Evolutionary conservation across 805 yeast species (phyloP).

Genomic region (Ogataea populi-albae): DNA sequence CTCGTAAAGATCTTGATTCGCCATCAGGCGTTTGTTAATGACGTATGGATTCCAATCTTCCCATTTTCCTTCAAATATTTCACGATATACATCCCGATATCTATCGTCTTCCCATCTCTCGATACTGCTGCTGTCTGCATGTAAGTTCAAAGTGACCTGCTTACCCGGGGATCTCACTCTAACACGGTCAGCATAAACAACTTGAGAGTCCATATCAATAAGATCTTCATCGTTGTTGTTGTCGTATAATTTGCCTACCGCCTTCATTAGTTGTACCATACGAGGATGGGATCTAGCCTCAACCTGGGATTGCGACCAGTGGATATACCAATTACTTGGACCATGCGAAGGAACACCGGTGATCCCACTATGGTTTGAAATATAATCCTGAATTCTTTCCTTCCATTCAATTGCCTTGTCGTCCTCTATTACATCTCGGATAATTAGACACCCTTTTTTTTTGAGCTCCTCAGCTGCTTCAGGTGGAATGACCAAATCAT

Average conservation of each 20-base stretch:
- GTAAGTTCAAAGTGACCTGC: constrained; percentile 35
- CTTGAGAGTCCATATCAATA: constrained; percentile 32
- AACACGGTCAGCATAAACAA: constrained; percentile 42
- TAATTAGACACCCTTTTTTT: constrained; percentile 30
- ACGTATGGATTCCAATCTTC: constrained; percentile 42
- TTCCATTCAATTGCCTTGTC: constrained; percentile 25
- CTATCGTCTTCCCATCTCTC: constrained; percentile 46
- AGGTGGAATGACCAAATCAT: constrained; percentile 9
- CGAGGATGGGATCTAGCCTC: constrained; percentile 39
- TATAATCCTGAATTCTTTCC: constrained; percentile 21
- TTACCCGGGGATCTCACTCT: constrained; percentile 41
- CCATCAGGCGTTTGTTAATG: constrained; percentile 33
- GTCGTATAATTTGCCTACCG: constrained; percentile 10
- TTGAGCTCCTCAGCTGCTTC: constrained; percentile 8
- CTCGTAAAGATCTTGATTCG: constrained; percentile 34
- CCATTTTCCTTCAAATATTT: constrained; percentile 40
- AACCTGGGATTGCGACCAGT: constrained; percentile 40
- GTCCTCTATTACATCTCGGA: constrained; percentile 31
- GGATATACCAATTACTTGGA: constrained; percentile 32
- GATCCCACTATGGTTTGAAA: constrained; percentile 29
- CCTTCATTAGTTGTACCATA: constrained; percentile 26
- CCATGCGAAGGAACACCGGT: constrained; percentile 28
- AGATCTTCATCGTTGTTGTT: constrained; percentile 24
- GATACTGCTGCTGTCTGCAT: constrained; percentile 39
- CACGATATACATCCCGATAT: constrained; percentile 36